Evolutionary conservation across 805 yeast genomes (phyloP).

Genomic region (Scheffersomyces spartinae): DNA sequence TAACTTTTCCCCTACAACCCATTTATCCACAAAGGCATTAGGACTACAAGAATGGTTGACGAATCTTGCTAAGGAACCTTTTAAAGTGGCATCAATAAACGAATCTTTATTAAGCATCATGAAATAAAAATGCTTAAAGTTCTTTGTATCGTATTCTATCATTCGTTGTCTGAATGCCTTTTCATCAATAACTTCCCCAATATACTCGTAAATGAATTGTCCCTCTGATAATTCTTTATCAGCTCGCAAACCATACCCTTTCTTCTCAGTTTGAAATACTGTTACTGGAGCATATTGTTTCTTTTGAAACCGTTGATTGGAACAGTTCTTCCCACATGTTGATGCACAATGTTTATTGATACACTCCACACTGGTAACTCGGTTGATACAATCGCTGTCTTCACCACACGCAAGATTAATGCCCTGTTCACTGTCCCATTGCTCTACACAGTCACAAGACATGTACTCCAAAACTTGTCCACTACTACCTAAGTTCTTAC

Average conservation of each 20-base stretch:
- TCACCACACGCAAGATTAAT: slow-evolving; percentile 67
- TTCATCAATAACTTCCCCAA: slow-evolving; percentile 89
- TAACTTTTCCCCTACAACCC: slow-evolving; percentile 88
- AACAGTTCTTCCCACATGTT: slow-evolving; percentile 72
- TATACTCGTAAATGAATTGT: slow-evolving; percentile 80
- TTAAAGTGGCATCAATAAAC: slow-evolving; percentile 87
- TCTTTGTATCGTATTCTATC: slow-evolving; percentile 57
- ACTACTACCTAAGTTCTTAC: slow-evolving; percentile 52
- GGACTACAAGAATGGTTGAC: slow-evolving; percentile 95
- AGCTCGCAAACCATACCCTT: slow-evolving; percentile 88
- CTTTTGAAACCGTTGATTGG: slow-evolving; percentile 80
- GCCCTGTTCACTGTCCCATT: slow-evolving; percentile 26
- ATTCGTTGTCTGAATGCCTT: slow-evolving; percentile 61
- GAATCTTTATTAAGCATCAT: slow-evolving; percentile 93
- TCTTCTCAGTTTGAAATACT: slow-evolving; percentile 70
- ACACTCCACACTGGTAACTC: slow-evolving; percentile 90
- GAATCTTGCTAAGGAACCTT: slow-evolving; percentile 83
- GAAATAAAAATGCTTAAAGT: slow-evolving; percentile 77
- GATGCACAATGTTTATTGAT: slow-evolving; percentile 45
- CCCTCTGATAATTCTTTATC: slow-evolving; percentile 42
- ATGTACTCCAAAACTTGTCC: slow-evolving; percentile 74
- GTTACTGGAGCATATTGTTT: slow-evolving; percentile 64
- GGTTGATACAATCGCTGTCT: slow-evolving; percentile 80
- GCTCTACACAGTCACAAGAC: slow-evolving; percentile 80
- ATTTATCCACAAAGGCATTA: slow-evolving; percentile 88